Conservation (phyloP, 805 yeast genomes). For the Monosporozyma yasuniensis region DNA sequence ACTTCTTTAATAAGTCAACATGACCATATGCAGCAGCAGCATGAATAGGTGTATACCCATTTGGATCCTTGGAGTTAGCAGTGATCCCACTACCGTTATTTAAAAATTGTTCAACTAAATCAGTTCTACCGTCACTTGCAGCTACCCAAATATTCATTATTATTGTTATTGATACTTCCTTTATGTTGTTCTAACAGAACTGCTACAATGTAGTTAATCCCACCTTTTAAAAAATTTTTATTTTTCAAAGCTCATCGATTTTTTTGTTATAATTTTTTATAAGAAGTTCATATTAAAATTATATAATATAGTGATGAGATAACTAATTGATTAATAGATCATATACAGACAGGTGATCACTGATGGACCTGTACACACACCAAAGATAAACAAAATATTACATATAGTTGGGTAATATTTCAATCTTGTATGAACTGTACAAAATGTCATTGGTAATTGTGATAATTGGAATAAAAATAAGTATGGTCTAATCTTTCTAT, state of each 20-base stretch:
- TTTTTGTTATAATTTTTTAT: neutral
- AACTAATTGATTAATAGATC: constrained; percentile 42
- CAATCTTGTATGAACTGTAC: constrained; percentile 53
- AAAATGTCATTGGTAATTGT: constrained; percentile 69
- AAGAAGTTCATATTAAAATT: neutral
- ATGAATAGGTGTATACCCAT: constrained; percentile 94
- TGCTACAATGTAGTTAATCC: too few relatives aligned
- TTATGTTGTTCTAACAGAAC: neutral
- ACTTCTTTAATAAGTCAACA: constrained; percentile 43
- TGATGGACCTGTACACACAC: constrained; percentile 85
- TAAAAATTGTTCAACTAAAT: constrained; percentile 48
- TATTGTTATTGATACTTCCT: neutral
- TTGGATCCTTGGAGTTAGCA: constrained; percentile 74
- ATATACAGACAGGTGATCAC: constrained; percentile 77
- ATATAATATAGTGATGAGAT: neutral
- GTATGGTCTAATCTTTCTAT: constrained; percentile 72
- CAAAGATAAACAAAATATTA: constrained; percentile 82
- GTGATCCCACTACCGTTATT: constrained; percentile 37
- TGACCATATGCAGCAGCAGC: constrained; percentile 96
- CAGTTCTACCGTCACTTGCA: constrained; percentile 73
- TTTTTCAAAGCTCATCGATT: neutral
- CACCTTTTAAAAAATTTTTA: neutral
- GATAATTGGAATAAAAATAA: constrained; percentile 73
- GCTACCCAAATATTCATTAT: constrained; percentile 81
- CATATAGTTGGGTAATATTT: constrained; percentile 53